These are phyloP conservation scores for Rutstroemia sp. DNA, from an alignment of 2,329 filamentous ascomycete genomes.

Conservation along the genomic window DNA sequence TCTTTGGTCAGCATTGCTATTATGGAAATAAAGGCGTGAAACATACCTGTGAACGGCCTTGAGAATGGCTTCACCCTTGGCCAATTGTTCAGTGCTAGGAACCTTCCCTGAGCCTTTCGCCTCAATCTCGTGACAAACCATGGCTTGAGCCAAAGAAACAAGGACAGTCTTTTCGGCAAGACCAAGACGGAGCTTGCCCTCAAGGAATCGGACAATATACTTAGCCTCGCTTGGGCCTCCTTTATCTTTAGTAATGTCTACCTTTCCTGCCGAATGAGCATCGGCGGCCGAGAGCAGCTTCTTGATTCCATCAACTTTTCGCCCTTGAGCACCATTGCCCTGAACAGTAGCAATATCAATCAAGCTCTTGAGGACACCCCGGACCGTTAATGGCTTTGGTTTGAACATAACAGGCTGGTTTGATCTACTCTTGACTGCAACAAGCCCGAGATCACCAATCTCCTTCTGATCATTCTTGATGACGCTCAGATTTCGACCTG, in stretches of 20 bases:
- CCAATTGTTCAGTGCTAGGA: constrained; percentile 68
- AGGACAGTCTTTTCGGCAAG: constrained; percentile 89
- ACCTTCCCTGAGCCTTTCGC: constrained; percentile 53
- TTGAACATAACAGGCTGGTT: constrained; percentile 99
- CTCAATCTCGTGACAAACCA: constrained; percentile 76
- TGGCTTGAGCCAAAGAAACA: constrained; percentile 80
- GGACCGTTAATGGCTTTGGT: constrained; percentile 81
- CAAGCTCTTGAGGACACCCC: constrained; percentile 78
- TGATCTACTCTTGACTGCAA: constrained; percentile 89
- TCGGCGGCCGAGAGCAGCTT: constrained; percentile 91
- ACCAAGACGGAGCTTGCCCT: constrained; percentile 87
- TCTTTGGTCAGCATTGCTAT: constrained; percentile 28
- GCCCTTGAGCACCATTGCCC: constrained; percentile 79
- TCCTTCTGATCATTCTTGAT: constrained; percentile 96
- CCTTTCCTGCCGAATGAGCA: constrained; percentile 62
- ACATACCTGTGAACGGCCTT: constrained; percentile 82
- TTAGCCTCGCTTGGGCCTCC: constrained; percentile 93
- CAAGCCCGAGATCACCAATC: constrained; percentile 89
- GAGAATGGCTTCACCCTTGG: constrained; percentile 74
- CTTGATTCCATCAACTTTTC: constrained; percentile 92
- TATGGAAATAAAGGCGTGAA: not conserved
- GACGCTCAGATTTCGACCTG: constrained; percentile 75
- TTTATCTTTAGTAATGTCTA: constrained; percentile 88
- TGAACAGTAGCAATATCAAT: constrained; percentile 82
- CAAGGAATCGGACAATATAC: constrained; percentile 83